These are phyloP conservation scores for Penicillium sp. DNA, from an alignment of 2,329 filamentous ascomycete species.

Conservation along the genomic window DNA sequence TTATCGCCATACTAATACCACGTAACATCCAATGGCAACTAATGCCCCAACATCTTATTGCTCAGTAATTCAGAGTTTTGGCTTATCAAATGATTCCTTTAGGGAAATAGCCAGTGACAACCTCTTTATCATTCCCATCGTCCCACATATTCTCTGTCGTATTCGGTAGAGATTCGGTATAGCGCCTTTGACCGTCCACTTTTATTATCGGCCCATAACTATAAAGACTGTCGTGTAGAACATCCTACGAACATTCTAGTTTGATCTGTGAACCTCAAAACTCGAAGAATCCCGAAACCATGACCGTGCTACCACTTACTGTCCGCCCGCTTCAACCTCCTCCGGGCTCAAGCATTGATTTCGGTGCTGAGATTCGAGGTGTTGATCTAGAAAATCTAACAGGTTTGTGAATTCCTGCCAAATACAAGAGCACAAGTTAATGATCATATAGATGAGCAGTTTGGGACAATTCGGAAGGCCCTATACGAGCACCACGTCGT, in stretches of 20 bases:
- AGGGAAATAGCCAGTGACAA: neutral
- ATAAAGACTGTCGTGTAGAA: neutral
- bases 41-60: neutral
- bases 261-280: neutral
- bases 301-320: constrained; percentile 17
- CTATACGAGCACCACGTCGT: constrained; percentile 69
- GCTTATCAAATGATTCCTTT: neutral
- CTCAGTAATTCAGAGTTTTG: neutral
- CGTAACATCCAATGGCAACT: neutral
- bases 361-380: constrained; percentile 61
- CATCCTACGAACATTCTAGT: neutral
- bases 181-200: constrained; percentile 13
- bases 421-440: constrained; percentile 5
- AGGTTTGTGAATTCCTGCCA: constrained; percentile 47
- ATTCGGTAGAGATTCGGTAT: constrained; percentile 13
- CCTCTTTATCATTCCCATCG: neutral
- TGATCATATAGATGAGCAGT: constrained; percentile 57
- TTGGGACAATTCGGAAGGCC: constrained; percentile 61
- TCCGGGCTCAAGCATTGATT: constrained; percentile 49
- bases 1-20: constrained; percentile 1
- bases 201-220: neutral
- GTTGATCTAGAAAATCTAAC: constrained; percentile 62
- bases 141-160: neutral
- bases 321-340: constrained; percentile 28
- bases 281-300: neutral